Evolutionary conservation across 495 filamentous ascomycete genomes (phyloP), one percentile per base, ranked within the genome.

Genomic region (Neurospora tetraspora): DNA sequence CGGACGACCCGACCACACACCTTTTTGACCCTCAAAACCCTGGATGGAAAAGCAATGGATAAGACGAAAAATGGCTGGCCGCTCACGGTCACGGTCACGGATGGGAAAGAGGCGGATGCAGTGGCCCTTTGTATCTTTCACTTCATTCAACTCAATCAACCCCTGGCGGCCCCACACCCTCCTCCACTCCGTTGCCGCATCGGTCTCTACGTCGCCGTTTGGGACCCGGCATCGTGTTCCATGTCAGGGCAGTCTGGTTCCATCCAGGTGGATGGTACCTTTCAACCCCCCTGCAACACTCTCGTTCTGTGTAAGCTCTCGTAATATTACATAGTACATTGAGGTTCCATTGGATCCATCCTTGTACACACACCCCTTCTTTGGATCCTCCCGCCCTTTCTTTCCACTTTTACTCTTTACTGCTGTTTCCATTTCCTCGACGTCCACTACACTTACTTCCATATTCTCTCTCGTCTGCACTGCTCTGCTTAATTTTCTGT

Each of bases 311-410:
- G 69, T 73, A 73, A 59, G 69, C 27, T 65, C 53, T 65, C 53
- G 53, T 65, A 65, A 65, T 65, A 65, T 65, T 59, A 53, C 45
- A 65, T 65, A 2, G 43, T 5, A 47, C 43, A 47, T 47, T 23
- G 43, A 20, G 12, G 23, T 27, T 59, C 20, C 47, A 59, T 59
- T 59, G 47, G 47, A 61, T 31, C 53, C 69, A 39, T 38, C 37
- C 45, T 27, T 39, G 31, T 53, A 69, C 73, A 68, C 53, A 59
- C 70, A 73, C 70, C 59, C 73, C 69, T 75, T 59, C 39, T 71
- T 72, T 75, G 37, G 71, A 34, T 71, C 68, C 69, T 76, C 74
- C 73, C 73, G 70, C 65, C 68, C 45, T 42, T 70, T 42, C 69
- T 20, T 70, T 70, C 45, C 53, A 53, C 53, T 70, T 45, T 38